Base-by-base conservation (phyloP, 441 rosid species). In the Adansonia rubrostipa region DNA sequence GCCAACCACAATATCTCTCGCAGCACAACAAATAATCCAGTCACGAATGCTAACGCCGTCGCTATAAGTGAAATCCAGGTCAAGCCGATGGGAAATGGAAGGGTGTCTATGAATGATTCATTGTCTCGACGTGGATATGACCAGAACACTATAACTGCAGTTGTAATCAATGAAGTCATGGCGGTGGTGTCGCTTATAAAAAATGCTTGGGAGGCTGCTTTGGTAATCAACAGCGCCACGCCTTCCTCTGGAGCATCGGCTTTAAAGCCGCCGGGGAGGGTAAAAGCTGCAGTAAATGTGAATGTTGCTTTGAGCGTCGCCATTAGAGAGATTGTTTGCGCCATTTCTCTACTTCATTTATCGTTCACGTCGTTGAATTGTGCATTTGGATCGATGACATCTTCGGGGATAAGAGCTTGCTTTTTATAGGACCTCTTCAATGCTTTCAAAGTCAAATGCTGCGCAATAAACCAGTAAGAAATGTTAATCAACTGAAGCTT, bases 251-350 rank as follows among this genome's bases (percentile, higher is more conserved):
- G 60, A 9, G 45, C 71, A 50, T 13, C 54, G 3, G 17, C 48
- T 50, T 61, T 77, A 13, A 53, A 57, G n/a, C 81, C 74, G 0
- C 82, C 84, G 0, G 86, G 86, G 51, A 79, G 1, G 2, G 79
- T 56, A 67, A 81, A 81, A 22, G 54, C 15, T 3, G 54, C 84
- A 7, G 79, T 56, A 58, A 81, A 84, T 6, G 77, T 84, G 50
- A 84, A 70, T 3, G 86, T 60, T 10, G 84, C 71, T 0, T 74
- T 51, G 2, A 81, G 40, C 1, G 84, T 77, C 3, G 63, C 66
- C 5, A 84, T 65, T 51, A 74, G 0, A 2, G 45, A n/a, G n/a
- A 79, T 60, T 2, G 78, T 54, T 15, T 77, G 20, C 11, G 72
- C 72, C 24, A 45, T 76, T 40, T 61, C 57, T 72, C 28, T 76